A percentile compares a stretch with the other conserved stretches of the same genome.
phyloP scores from a whole-genome alignment of 768 basidiomycete species.

The Lactarius sanguifluus region DNA sequence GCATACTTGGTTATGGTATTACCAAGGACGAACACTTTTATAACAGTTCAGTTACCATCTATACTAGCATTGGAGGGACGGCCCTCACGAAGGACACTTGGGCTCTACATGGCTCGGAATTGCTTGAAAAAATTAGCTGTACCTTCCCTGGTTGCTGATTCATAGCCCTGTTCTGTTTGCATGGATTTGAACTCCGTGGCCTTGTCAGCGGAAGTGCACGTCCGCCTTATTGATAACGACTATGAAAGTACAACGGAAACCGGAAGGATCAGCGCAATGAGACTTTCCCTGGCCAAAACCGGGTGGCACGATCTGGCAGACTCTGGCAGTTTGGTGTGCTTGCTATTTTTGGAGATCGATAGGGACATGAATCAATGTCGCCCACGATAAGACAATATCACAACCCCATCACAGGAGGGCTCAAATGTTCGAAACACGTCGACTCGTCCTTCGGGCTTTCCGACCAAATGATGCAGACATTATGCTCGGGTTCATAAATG shows the following conservation, averaged over 20 bases:
- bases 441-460: conserved; percentile 7
- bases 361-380: background rate
- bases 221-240: background rate
- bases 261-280: background rate
- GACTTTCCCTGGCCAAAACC: background rate
- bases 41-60: background rate
- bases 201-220: too few species aligned
- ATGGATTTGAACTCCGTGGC: too few species aligned
- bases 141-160: too few species aligned
- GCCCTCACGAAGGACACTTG: too few species aligned
- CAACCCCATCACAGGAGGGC: background rate
- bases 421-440: conserved; percentile 6
- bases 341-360: background rate
- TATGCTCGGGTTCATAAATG: background rate
- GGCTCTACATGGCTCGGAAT: too few species aligned
- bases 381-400: background rate
- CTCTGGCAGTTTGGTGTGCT: background rate
- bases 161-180: too few species aligned
- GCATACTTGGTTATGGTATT: background rate
- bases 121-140: too few species aligned
- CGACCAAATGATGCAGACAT: conserved; percentile 5
- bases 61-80: too few species aligned
- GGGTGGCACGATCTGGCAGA: background rate
- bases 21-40: too few species aligned
- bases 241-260: background rate